These are phyloP conservation scores for Talaromyces trachyspermus DNA, from an alignment of 495 filamentous ascomycete species.

Conservation along the genomic window DNA sequence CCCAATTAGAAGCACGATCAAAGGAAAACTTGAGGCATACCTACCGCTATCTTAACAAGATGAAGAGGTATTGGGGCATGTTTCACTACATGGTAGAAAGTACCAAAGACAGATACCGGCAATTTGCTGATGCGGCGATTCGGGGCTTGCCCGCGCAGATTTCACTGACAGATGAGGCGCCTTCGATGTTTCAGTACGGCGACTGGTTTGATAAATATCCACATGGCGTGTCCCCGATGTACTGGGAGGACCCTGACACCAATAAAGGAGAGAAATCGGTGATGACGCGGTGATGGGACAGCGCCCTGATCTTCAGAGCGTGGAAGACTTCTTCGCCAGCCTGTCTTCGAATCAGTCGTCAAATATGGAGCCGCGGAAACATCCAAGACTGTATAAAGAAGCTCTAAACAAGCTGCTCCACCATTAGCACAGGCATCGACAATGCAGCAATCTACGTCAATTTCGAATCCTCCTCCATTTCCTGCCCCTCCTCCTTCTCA, in stretches of 20 bases:
- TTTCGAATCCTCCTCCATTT: too few species aligned
- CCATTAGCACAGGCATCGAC: conserved; percentile 12
- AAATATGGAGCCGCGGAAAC: conserved; percentile 33
- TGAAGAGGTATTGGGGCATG: conserved; percentile 97
- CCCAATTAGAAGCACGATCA: conserved; percentile 62
- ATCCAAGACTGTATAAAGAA: conserved; percentile 17
- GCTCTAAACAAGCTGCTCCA: conserved; percentile 10
- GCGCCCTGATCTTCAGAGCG: conserved; percentile 80
- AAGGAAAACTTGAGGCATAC: conserved; percentile 86
- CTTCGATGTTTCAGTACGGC: conserved; percentile 84
- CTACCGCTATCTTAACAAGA: conserved; percentile 81
- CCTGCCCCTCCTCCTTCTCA: too few species aligned
- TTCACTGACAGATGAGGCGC: conserved; percentile 39
- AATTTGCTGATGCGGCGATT: conserved; percentile 69
- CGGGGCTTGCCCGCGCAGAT: conserved; percentile 37
- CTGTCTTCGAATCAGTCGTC: conserved; percentile 60
- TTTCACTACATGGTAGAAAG: conserved; percentile 95
- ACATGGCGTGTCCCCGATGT: conserved; percentile 74
- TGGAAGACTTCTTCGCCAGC: conserved; percentile 90
- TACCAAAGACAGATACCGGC: conserved; percentile 80
- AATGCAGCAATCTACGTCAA: conserved; percentile 11
- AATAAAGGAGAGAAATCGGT: conserved; percentile 63
- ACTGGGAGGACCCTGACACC: conserved; percentile 72
- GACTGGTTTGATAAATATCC: conserved; percentile 98
- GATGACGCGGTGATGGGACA: conserved; percentile 78